Percentiles rank a stretch among this genome's conserved stretches.
These are phyloP conservation scores for Xylaria longipes DNA, from an alignment of 495 filamentous ascomycete genomes.

Conservation along the genomic window DNA sequence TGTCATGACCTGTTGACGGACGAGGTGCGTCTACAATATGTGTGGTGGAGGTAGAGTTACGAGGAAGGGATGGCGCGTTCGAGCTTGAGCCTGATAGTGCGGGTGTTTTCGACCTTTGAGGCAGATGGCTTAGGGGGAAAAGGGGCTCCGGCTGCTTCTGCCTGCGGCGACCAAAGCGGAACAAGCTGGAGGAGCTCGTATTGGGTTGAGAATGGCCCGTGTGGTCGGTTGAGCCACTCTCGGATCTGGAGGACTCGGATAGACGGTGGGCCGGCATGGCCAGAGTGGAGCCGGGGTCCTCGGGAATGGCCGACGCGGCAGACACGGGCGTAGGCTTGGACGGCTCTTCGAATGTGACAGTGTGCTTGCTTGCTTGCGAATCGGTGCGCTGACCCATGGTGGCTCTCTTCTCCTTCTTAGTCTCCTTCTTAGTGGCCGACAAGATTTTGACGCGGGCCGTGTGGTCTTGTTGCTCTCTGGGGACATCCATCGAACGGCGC, in stretches of 20 bases:
- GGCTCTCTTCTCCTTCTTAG: constrained; percentile 50
- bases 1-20: constrained; percentile 54
- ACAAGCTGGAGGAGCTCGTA: constrained; percentile 72
- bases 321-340: constrained; percentile 62
- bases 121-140: constrained; percentile 74
- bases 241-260: constrained; percentile 92
- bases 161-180: constrained; percentile 80
- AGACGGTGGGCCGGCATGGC: constrained; percentile 72
- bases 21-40: constrained; percentile 55
- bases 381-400: constrained; percentile 48
- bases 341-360: constrained; percentile 71
- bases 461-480: constrained; percentile 43
- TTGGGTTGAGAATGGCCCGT: constrained; percentile 66
- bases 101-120: constrained; percentile 62
- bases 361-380: constrained; percentile 50
- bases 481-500: constrained; percentile 51
- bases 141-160: constrained; percentile 77
- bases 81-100: constrained; percentile 40
- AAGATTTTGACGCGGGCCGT: constrained; percentile 30
- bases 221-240: constrained; percentile 82
- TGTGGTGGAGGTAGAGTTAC: constrained; percentile 36
- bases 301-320: constrained; percentile 65
- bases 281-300: constrained; percentile 70
- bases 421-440: constrained; percentile 45
- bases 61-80: constrained; percentile 36